These are phyloP conservation scores for Apiospora marii DNA, from an alignment of 2,329 filamentous ascomycete species.

Conservation along the genomic window DNA sequence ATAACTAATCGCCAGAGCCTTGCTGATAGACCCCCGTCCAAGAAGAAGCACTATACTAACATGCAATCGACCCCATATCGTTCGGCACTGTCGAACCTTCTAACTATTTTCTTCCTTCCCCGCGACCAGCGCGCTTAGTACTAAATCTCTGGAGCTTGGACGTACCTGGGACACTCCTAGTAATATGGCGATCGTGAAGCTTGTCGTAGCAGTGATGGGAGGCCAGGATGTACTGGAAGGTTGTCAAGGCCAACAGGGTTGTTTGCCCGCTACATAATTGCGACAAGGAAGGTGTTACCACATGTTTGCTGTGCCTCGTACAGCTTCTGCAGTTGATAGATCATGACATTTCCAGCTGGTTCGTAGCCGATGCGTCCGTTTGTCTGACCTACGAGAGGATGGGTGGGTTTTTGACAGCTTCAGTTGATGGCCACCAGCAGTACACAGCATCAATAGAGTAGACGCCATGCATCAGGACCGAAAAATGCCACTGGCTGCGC, in stretches of 20 bases:
- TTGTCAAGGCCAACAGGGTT: neutral
- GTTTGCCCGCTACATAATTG: constrained; percentile 9
- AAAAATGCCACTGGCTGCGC: neutral
- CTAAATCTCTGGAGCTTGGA: neutral
- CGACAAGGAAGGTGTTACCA: constrained; percentile 13
- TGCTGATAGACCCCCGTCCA: neutral
- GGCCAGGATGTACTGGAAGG: neutral
- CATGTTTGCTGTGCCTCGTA: constrained; percentile 17
- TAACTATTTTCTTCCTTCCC: neutral
- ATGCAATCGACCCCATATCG: neutral
- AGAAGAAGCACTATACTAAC: neutral
- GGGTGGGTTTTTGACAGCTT: neutral
- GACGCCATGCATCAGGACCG: neutral
- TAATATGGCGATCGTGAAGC: neutral
- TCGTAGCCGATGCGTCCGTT: constrained; percentile 5
- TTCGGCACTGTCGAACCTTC: neutral
- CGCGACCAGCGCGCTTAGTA: neutral
- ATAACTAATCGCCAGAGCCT: constrained; percentile 19
- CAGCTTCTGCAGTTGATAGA: constrained; percentile 14
- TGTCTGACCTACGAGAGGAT: neutral
- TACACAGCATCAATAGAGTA: constrained; percentile 6
- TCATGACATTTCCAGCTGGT: constrained; percentile 13
- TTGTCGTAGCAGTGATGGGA: neutral
- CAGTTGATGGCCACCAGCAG: neutral
- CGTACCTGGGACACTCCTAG: neutral